Evolutionary conservation across 148 eudicot species (phyloP), one percentile per base, ranked within the genome.

Genomic region (Limonium bicolor): DNA sequence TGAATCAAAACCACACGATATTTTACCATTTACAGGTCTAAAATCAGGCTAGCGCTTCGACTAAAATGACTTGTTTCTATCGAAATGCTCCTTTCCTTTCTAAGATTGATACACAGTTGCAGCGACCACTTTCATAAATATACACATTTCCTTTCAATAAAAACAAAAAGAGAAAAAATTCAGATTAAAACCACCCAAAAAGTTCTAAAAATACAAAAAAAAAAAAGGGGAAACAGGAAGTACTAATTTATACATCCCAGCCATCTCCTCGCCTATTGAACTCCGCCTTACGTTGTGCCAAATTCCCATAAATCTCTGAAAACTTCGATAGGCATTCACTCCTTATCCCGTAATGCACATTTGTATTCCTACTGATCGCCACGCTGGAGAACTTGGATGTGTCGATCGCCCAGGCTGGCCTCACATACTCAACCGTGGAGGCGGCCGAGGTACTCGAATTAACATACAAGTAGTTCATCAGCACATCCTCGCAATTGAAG

Each of bases 401-500:
- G 34, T 90, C 99, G 4, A 90, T 63, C 0, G 88, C 93, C 95
- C 87, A 84, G 3, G 88, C 70, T 0, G 95, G 99, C 51, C 49
- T 74, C 50, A 90, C 95, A 5, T 90, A 90, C 51, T 80, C 95
- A 6, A 90, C 99, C 0, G 68, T 54, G 22, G 48, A 23, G 0
- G 65, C 58, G 18, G 72, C 56, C 16, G 71, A 59, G 53, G 48
- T 23, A 31, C 85, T 84, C 0, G 82, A 66, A 31, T 90, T 84
- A 5, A 87, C 87, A 53, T 90, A 84, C 71, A 90, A 69, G 62
- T 80, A 90, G 58, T 90, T 90, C 63, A 90, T 48, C 62, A 84
- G 60, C 53, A 90, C 86, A 48, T 90, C 99, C 66, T 90, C 99
- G 38, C 99, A 90, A 45, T 90, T 84, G 6, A 90, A 90, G 25